A percentile compares a stretch with the other conserved stretches of the same genome.
Evolutionary conservation across 345 rosid genomes (phyloP).

Genomic region (Salix koriyanagi): DNA sequence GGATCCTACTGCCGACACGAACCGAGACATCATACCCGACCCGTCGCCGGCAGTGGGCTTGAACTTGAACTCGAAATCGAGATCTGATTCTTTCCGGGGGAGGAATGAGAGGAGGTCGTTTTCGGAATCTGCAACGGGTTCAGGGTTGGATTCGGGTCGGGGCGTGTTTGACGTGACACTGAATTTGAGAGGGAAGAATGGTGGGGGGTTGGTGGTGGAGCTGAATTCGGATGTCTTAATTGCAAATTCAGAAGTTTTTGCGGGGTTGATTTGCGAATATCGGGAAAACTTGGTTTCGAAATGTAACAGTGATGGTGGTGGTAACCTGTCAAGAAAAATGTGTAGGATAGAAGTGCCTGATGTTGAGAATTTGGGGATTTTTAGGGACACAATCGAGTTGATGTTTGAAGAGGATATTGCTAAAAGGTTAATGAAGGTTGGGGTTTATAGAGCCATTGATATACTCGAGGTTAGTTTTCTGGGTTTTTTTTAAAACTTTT

Average conservation of each 20-base stretch:
- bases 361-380: conserved; percentile 75
- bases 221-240: conserved; percentile 59
- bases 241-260: conserved; percentile 59
- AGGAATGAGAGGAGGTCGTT: not conserved
- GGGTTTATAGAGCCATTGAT: conserved; percentile 66
- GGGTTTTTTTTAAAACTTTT: not conserved
- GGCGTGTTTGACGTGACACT: conserved; percentile 59
- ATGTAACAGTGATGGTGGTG: conserved; percentile 3
- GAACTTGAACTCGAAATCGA: conserved; percentile 23
- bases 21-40: conserved; percentile 22
- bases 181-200: conserved; percentile 63
- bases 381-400: conserved; percentile 71
- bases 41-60: conserved; percentile 19
- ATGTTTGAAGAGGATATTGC: conserved; percentile 75
- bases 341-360: conserved; percentile 74
- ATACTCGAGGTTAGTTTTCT: conserved; percentile 67
- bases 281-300: conserved; percentile 29
- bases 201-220: conserved; percentile 65
- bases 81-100: conserved; percentile 14
- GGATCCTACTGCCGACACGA: conserved; percentile 31
- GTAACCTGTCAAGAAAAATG: conserved; percentile 9
- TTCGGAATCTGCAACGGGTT: conserved; percentile 17
- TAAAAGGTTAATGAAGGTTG: conserved; percentile 54
- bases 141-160: conserved; percentile 16
- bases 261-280: conserved; percentile 43